Conservation (phyloP, 2,329 filamentous ascomycete genomes). For the Intubia oerlemansii region DNA sequence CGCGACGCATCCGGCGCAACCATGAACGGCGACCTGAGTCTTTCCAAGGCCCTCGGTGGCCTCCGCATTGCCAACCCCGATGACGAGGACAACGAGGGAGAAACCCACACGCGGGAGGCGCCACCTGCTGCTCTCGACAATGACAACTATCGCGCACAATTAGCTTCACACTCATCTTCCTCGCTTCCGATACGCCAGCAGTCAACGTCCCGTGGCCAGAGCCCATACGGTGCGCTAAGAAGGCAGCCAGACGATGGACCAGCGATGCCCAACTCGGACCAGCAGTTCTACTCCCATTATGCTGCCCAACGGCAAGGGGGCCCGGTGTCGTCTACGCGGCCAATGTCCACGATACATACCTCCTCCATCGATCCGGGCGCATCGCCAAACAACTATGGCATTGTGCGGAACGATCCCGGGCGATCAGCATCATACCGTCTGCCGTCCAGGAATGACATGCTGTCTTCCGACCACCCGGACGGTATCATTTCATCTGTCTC, state of each 20-base stretch:
- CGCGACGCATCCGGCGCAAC: no score
- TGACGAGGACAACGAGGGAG: constrained; percentile 19
- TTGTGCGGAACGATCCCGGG: constrained; percentile 34
- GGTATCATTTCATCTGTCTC: constrained; percentile 39
- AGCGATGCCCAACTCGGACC: not conserved
- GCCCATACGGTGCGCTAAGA: no score
- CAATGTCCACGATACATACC: constrained; percentile 13
- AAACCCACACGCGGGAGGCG: not conserved
- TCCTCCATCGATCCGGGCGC: constrained; percentile 6
- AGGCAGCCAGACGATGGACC: no score
- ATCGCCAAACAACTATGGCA: constrained; percentile 5
- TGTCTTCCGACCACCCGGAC: constrained; percentile 26
- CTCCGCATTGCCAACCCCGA: constrained; percentile 95
- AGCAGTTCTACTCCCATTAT: not conserved
- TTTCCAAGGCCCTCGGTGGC: constrained; percentile 81
- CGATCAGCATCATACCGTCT: constrained; percentile 32
- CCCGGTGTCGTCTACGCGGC: constrained; percentile 10
- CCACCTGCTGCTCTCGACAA: no score
- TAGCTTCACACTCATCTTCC: not conserved
- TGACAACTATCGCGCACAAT: no score
- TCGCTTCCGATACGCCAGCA: no score
- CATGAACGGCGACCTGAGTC: constrained; percentile 85
- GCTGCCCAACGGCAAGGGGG: no score
- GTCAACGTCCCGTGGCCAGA: not conserved
- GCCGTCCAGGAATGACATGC: constrained; percentile 35